Base-by-base conservation (phyloP, 371 early-diverging fungal species). In the Mortierella sp. region DNA sequence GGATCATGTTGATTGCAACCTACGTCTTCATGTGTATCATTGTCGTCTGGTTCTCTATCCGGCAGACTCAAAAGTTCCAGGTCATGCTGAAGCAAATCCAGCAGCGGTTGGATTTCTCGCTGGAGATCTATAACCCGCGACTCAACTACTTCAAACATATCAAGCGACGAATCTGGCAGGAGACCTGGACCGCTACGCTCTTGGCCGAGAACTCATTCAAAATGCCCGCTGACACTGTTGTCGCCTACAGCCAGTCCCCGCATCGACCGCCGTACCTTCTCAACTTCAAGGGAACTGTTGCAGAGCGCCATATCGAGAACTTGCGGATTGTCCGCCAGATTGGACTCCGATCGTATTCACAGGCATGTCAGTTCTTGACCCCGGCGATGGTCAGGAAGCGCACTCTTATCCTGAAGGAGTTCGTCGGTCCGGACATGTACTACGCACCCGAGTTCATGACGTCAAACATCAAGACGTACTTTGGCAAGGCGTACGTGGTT, bases 251-350 rank as follows among this genome's bases (percentile, higher is more conserved):
- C 4, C 85, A 89, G 63, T 88, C 88, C 4, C 80, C 84, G 12
- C 84, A 86, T 76, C 88, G 93, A 29, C 91, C 93, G 41, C 93
- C 93, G 4, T 92, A 92, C 71, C 83, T 93, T 72, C 88, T 91
- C 82, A 90, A 92, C 68, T 93, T 92, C 72, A 83, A 84, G 21
- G 93, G 93, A 1, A 88, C 90, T 55, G 91, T 91, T 5, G 91
- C 93, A 0, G 93, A 93, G 75, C 86, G 93, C 16, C 93, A 93
- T 74, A 84, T 93, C 10, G 93, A 93, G 87, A 93, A 93, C 78
- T 74, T 93, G 72, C 83, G 90, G 38, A 88, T 93, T 43, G 89
- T 92, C 60, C 88, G 90, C 35, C 88, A 88, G 32, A 91, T 92
- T 35, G 93, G 93, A 1, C 81, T 89, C 35, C 72, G 78, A 24